Evolutionary conservation across 2,329 filamentous ascomycete species (phyloP).

Genomic region (Colletotrichum spaethianum): DNA sequence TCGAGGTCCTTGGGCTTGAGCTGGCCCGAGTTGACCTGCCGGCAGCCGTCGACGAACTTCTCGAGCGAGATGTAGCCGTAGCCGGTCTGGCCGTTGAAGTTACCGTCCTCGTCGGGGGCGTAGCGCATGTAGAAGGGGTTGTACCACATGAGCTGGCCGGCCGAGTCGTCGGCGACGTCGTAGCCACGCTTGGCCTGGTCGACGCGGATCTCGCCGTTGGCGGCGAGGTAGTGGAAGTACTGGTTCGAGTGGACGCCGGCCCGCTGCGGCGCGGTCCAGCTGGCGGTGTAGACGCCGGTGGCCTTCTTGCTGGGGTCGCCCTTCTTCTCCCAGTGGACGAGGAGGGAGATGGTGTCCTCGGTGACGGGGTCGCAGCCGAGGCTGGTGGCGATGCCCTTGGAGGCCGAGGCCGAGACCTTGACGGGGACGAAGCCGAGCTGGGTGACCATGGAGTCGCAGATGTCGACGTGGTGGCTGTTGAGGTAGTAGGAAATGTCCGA

Average conservation of each 20-base stretch:
- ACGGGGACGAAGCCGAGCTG: constrained; percentile 80
- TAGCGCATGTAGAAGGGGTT: constrained; percentile 98
- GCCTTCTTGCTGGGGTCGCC: constrained; percentile 78
- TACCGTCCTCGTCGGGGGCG: constrained; percentile 93
- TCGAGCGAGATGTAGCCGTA: constrained; percentile 97
- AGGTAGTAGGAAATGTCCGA: constrained; percentile 97
- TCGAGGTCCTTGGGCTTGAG: constrained; percentile 84
- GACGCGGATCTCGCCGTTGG: constrained; percentile 86
- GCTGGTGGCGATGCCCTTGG: constrained; percentile 82
- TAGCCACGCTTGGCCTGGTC: constrained; percentile 97
- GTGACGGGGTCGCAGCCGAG: constrained; percentile 86
- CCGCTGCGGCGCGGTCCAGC: constrained; percentile 93
- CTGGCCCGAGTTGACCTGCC: constrained; percentile 80
- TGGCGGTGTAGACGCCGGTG: constrained; percentile 92
- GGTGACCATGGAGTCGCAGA: constrained; percentile 92
- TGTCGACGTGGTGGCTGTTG: constrained; percentile 94
- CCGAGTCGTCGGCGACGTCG: constrained; percentile 88
- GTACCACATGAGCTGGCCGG: constrained; percentile 82
- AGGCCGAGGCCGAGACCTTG: constrained; percentile 83
- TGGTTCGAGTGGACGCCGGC: constrained; percentile 97
- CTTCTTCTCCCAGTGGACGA: constrained; percentile 89
- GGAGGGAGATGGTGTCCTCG: constrained; percentile 92
- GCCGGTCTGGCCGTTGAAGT: constrained; percentile 91
- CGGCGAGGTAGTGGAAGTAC: constrained; percentile 95
- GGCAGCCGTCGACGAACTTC: constrained; percentile 93